Evolutionary conservation across 2,329 filamentous ascomycete species (phyloP), one percentile per base, ranked within the genome.

Genomic region (Bipolaris sorokiniana): DNA sequence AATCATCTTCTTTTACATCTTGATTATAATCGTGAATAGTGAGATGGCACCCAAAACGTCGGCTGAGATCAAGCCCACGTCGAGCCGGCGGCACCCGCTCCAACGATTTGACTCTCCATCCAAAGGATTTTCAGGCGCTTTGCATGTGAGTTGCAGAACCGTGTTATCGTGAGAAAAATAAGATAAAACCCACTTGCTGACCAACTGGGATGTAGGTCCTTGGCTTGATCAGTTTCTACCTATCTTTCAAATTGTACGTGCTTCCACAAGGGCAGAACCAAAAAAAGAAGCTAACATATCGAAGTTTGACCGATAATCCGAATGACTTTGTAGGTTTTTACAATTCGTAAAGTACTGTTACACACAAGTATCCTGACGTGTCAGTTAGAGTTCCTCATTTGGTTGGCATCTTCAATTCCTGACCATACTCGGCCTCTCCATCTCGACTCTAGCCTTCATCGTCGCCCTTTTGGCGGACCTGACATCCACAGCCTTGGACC

Each of bases 351-450:
- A 36, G n/a, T n/a, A 26, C 5, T 23, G 15, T 7, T n/a, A 13
- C 28, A 18, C 22, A 26, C 23, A 23, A 22, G 20, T 7, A 28
- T 44, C 5, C 31, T 51, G 42, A 45, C 16, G 11, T 16, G 10
- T 15, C 7, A 2, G 3, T 9, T 80, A 49, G 82, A 83, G 83
- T 48, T 77, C 80, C 0, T 81, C 86, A 1, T 90, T 88, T 66
- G 89, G 89, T 55, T 88, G 88, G 77, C 84, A 90, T 69, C 84
- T 87, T 61, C 87, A 90, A 73, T 91, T 89, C 68, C 82, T 92
- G 31, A 92, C 89, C 63, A 91, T 91, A 69, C 83, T 92, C 56
- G 89, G 88, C 23, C 82, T 92, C 41, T 78, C 82, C 1, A 77
- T 89, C 22, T 83, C 88, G 0, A 81, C 85, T 10, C 64, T 82